Evolutionary conservation across 83 land plant species (phyloP), one percentile per base, ranked within the genome.

Genomic region (Diphasiastrum complanatum): DNA sequence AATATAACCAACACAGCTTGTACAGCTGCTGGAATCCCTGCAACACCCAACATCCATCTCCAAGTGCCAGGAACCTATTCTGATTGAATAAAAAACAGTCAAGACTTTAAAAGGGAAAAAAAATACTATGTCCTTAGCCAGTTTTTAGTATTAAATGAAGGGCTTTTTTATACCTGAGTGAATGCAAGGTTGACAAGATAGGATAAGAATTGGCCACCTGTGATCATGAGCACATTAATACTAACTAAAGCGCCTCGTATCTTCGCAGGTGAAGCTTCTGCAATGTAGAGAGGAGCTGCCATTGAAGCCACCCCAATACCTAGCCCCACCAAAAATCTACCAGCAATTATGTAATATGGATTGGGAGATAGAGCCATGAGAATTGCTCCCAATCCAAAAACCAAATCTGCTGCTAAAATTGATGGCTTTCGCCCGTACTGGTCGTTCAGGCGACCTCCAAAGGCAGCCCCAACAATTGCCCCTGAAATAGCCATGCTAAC

Each of bases 241-340:
- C 59, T 55, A 10, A 55, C 59, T 26, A 55, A 30, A 27, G 59
- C 59, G 11, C 59, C 59, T 11, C 59, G 59, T 27, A 55, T 55
- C 11, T 30, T 55, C 11, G 8, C 11, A 24, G 59, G 59, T 14
- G 59, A 55, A 55, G 59, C 59, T 30, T 55, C 59, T 10, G 59
- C 59, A 55, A 55, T 55, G 59, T 55, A 55, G 34, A 55, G 59
- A 12, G 59, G 59, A 32, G 59, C 59, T 12, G 59, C 31, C 59
- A 55, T 55, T 12, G 59, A 55, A 6, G 59, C 59, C 34, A 55
- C 53, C 12, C 59, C 59, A 55, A 55, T 19, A 26, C 59, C 59
- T 14, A 55, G 19, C 11, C 59, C 59, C 11, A 55, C 59, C 11
- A 55, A 30, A 19, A 55, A 55, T 14, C 59, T 31, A 30, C 59